Evolutionary conservation across 805 yeast genomes (phyloP).

Genomic region (Metschnikowia borealis): DNA sequence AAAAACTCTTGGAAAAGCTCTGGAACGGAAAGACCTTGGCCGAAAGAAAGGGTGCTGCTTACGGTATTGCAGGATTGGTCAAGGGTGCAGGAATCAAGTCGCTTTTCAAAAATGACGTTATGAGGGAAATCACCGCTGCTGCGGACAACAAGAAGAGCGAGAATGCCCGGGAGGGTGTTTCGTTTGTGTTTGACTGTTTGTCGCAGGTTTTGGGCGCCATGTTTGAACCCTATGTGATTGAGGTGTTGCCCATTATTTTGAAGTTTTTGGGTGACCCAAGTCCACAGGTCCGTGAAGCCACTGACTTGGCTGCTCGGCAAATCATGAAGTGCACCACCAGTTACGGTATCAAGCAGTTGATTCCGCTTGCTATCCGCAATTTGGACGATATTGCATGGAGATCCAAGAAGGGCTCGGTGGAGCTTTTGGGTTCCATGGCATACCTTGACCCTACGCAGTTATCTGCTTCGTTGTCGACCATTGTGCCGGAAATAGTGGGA

Average conservation of each 20-base stretch:
- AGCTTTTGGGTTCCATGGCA: slow-evolving; percentile 95
- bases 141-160: slow-evolving; percentile 81
- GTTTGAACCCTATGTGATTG: slow-evolving; percentile 94
- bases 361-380: slow-evolving; percentile 84
- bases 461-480: slow-evolving; percentile 80
- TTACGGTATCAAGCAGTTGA: slow-evolving; percentile 84
- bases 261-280: slow-evolving; percentile 80
- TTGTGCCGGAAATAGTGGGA: slow-evolving; percentile 95
- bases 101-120: slow-evolving; percentile 69
- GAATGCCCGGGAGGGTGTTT: slow-evolving; percentile 78
- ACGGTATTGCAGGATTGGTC: slow-evolving; percentile 90
- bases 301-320: slow-evolving; percentile 78
- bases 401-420: slow-evolving; percentile 94
- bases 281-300: slow-evolving; percentile 84
- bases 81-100: slow-evolving; percentile 85
- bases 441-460: slow-evolving; percentile 92
- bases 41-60: slow-evolving; percentile 89
- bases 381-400: slow-evolving; percentile 93
- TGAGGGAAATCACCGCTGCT: slow-evolving; percentile 72
- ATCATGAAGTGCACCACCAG: slow-evolving; percentile 91
- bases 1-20: slow-evolving; percentile 54
- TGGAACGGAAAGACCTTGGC: slow-evolving; percentile 46
- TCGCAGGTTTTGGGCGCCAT: slow-evolving; percentile 69
- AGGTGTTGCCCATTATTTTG: slow-evolving; percentile 75
- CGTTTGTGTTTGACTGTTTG: slow-evolving; percentile 78